These are phyloP conservation scores for Quercus variabilis DNA, from an alignment of 306 rosid genomes.

Conservation along the genomic window DNA sequence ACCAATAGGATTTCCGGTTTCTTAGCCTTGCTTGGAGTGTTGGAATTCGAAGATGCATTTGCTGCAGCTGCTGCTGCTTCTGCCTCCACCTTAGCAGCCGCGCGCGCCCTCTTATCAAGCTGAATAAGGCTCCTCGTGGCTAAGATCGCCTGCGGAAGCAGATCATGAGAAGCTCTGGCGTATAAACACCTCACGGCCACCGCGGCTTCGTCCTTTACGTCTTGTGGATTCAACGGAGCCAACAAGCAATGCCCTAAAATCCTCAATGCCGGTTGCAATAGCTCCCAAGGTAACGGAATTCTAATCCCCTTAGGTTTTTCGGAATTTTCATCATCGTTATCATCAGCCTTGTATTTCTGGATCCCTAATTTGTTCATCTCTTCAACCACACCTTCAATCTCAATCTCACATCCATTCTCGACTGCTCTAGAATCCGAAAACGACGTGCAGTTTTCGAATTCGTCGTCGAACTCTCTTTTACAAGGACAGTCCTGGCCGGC, in stretches of 20 bases:
- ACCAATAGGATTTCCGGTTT: constrained; percentile 85
- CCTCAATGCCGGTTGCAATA: constrained; percentile 77
- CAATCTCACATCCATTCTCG: constrained; percentile 29
- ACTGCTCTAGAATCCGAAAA: constrained; percentile 24
- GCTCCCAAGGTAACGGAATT: constrained; percentile 95
- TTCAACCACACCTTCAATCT: constrained; percentile 38
- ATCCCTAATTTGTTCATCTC: constrained; percentile 45
- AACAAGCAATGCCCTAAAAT: constrained; percentile 87
- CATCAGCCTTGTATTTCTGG: constrained; percentile 14
- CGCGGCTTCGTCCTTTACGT: constrained; percentile 71
- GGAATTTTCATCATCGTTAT: neutral
- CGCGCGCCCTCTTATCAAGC: constrained; percentile 64
- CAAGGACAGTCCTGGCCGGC: constrained; percentile 87
- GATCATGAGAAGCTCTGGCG: constrained; percentile 86
- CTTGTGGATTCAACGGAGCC: constrained; percentile 74
- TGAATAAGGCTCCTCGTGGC: constrained; percentile 88
- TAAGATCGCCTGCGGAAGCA: constrained; percentile 84
- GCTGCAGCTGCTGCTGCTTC: constrained; percentile 15
- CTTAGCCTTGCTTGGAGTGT: constrained; percentile 81
- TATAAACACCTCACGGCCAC: constrained; percentile 63
- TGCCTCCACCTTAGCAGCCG: constrained; percentile 36
- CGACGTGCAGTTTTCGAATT: constrained; percentile 20
- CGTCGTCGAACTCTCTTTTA: constrained; percentile 37
- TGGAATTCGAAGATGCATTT: constrained; percentile 57
- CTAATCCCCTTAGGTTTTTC: constrained; percentile 43